Conservation (phyloP, 768 basidiomycete genomes). For the Russula sp. region DNA sequence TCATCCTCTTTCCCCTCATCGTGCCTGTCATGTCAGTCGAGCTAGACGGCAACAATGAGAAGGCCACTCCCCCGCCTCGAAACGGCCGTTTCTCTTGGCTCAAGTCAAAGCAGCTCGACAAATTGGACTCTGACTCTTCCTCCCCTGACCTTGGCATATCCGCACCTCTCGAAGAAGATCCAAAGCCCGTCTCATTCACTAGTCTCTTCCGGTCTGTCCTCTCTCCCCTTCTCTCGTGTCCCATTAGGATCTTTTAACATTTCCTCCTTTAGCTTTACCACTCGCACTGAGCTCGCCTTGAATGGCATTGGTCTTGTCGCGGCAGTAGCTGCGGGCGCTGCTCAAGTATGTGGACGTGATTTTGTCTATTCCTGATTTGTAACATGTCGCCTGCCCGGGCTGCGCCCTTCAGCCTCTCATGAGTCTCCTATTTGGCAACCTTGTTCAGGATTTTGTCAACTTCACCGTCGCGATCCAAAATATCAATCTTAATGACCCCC, state of each 20-base stretch:
- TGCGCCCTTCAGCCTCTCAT: conserved; percentile 52
- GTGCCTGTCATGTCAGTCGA: conserved; percentile 8
- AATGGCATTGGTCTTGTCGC: conserved; percentile 62
- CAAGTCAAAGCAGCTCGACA: conserved; percentile 1
- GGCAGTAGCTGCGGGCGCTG: conserved; percentile 66
- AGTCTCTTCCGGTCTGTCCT: conserved; percentile 25
- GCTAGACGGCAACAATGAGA: background rate
- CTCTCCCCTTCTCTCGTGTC: background rate
- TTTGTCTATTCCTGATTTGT: background rate
- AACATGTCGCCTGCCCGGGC: background rate
- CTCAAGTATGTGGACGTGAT: conserved; percentile 47
- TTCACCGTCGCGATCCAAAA: conserved; percentile 37
- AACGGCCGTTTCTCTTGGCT: conserved; percentile 1
- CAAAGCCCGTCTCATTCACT: conserved; percentile 30
- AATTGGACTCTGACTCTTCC: background rate
- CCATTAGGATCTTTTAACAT: background rate
- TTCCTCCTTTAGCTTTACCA: conserved; percentile 52
- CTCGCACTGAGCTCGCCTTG: conserved; percentile 55
- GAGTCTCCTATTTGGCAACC: conserved; percentile 75
- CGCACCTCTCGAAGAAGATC: background rate
- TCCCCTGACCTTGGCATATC: background rate
- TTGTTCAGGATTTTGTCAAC: conserved; percentile 63
- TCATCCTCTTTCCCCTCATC: background rate
- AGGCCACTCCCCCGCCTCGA: background rate
- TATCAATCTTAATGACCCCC: conserved; percentile 28